Base-by-base conservation (phyloP, 352 stramenopile species). In the Peronospora tabacina region DNA sequence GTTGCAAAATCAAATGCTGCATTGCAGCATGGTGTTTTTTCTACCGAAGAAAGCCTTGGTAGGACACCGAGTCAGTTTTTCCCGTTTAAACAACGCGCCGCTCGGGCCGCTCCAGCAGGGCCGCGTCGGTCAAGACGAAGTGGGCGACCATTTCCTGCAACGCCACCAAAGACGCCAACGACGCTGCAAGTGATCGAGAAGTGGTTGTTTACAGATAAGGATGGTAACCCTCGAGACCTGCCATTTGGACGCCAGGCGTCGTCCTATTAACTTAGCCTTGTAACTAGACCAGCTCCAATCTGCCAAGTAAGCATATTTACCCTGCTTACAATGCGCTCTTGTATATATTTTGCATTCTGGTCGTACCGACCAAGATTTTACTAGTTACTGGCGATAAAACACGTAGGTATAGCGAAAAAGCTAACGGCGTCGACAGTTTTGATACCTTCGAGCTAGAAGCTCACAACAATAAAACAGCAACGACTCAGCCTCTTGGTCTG, bases 191-290 rank as follows among this genome's bases (percentile, higher is more conserved):
- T 61, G 2, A 64, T 85, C 12, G 67, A 82, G 37, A 68, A 85
- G 36, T 83, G 71, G 71, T 48, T 85, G 11, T 85, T 81, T 42
- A 70, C 58, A 0, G 66, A 79, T 13, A 67, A 65, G 20, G 63
- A 74, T 19, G 62, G 63, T 24, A 74, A 67, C 2, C 51, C 60
- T 32, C 60, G 52, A 52, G 57, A 63, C 1, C 34, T 61, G 30
- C 58, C 53, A 29, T 66, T 74, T 37, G 61, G 52, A 45, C 51
- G 45, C 8, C 59, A 68, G 33, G 56, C 60, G 2, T 52, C 64
- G 22, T 67, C 57, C 22, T 70, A 63, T 32, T 70, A 61, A 52
- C 43, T 48, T 48, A 58, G 30, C 12, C 10, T 52, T 52, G 37
- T 59, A 55, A 29, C 22, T 43, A 51, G 26, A 56, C 12, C 33